Conservation (phyloP, 495 filamentous ascomycete genomes). For the Corynascus novoguineensis region DNA sequence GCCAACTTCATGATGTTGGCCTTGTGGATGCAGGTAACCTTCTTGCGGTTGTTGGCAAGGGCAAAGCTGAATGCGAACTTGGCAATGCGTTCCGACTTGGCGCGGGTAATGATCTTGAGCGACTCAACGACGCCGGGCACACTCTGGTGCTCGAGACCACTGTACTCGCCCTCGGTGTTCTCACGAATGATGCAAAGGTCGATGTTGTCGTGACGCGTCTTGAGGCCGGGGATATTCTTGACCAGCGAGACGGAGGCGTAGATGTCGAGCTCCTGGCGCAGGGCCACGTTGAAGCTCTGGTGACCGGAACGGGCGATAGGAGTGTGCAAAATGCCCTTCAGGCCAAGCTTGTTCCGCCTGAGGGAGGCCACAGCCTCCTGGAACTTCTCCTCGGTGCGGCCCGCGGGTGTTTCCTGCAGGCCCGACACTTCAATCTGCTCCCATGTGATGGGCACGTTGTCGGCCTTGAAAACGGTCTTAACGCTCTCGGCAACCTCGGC, state of each 20-base stretch:
- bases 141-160: conserved; percentile 95
- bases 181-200: conserved; percentile 99
- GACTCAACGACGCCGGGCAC: conserved; percentile 96
- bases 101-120: conserved; percentile 98
- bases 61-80: conserved; percentile 98
- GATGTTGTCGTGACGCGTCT: conserved; percentile 93
- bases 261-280: conserved; percentile 98
- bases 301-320: conserved; percentile 95
- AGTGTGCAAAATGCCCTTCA: conserved; percentile 96
- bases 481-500: conserved; percentile 97
- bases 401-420: conserved; percentile 65
- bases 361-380: conserved; percentile 89
- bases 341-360: conserved; percentile 93
- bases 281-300: conserved; percentile 98
- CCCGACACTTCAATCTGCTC: conserved; percentile 96
- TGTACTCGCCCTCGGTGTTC: conserved; percentile 99
- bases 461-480: conserved; percentile 98
- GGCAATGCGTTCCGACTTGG: conserved; percentile 96
- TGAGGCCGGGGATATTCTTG: conserved; percentile 98
- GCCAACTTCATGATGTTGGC: conserved; percentile 99
- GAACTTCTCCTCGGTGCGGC: conserved; percentile 91
- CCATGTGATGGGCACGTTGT: conserved; percentile 98
- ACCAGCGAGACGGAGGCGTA: conserved; percentile 96
- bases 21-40: conserved; percentile 99
- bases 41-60: conserved; percentile 95